Conservation (phyloP, 148 eudicot genomes). For the Rhododendron simsii region DNA sequence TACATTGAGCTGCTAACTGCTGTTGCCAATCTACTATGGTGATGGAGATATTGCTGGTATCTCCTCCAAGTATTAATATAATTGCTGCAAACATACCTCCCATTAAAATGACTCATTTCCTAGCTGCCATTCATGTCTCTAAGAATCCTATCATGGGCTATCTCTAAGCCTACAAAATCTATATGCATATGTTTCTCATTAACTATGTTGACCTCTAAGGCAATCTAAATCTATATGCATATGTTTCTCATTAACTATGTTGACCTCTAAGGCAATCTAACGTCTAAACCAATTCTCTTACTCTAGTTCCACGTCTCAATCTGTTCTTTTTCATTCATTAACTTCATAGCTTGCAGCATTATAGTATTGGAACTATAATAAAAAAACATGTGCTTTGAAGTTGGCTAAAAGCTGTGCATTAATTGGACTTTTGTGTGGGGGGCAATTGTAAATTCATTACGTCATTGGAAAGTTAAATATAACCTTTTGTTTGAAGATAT, state of each 20-base stretch:
- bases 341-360: background rate
- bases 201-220: background rate
- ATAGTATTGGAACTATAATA: background rate
- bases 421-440: background rate
- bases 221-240: background rate
- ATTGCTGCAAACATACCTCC: background rate
- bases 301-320: background rate
- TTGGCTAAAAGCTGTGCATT: background rate
- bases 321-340: background rate
- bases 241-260: background rate
- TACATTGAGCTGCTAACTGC: background rate
- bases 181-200: background rate
- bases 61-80: background rate
- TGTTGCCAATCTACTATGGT: background rate
- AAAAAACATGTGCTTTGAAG: background rate
- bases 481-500: background rate
- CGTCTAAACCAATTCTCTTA: background rate
- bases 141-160: background rate
- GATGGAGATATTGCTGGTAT: background rate
- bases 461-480: background rate
- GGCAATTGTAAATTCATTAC: background rate
- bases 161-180: background rate
- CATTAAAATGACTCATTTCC: background rate
- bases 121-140: background rate
- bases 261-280: background rate